Evolutionary conservation across 208 protist genomes (phyloP).

Genomic region (Leptomonas seymouri): DNA sequence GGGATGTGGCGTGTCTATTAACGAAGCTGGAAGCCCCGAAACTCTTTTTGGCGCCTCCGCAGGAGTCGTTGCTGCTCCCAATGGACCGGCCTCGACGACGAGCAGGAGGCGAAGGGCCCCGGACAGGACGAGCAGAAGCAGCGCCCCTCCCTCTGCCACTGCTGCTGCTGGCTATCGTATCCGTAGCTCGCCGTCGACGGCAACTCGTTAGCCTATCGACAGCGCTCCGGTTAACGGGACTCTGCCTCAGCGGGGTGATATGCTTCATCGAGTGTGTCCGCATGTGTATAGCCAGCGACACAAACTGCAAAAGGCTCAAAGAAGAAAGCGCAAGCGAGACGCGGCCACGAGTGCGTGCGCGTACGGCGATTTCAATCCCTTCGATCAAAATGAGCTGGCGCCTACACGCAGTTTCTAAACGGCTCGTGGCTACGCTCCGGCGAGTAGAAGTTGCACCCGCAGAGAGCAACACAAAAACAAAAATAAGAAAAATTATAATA

Average conservation of each 20-base stretch:
- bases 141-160: not conserved
- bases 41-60: not conserved
- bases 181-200: not conserved
- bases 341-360: too few relatives aligned
- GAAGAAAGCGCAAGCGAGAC: not conserved
- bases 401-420: too few relatives aligned
- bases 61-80: slow-evolving; percentile 17
- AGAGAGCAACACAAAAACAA: too few relatives aligned
- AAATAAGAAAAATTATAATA: too few relatives aligned
- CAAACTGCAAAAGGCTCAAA: not conserved
- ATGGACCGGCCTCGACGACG: not conserved
- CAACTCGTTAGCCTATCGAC: not conserved
- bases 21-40: slow-evolving; percentile 6
- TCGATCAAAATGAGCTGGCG: too few relatives aligned
- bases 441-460: too few relatives aligned
- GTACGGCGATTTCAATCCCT: too few relatives aligned
- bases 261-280: not conserved
- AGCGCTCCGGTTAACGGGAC: not conserved
- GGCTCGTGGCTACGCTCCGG: too few relatives aligned
- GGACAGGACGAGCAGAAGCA: not conserved
- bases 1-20: not conserved
- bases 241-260: not conserved
- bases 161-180: not conserved
- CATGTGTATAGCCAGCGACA: too few relatives aligned
- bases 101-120: not conserved